These are phyloP conservation scores for Candida glaebosa DNA, from an alignment of 805 yeast genomes.

Conservation along the genomic window DNA sequence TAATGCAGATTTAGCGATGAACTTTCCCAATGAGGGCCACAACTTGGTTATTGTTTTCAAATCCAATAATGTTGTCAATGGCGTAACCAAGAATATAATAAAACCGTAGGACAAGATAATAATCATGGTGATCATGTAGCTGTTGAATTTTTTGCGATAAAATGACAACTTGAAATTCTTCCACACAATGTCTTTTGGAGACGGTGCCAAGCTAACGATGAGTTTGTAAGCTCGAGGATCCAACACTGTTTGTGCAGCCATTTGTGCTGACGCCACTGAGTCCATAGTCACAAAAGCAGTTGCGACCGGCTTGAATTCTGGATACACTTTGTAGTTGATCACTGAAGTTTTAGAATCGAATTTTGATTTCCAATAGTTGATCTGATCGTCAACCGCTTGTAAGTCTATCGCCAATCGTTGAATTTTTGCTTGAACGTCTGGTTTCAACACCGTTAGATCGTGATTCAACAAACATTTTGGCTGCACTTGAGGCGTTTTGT, in stretches of 20 bases:
- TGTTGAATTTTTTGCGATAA: slow-evolving; percentile 32
- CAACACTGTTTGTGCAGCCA: slow-evolving; percentile 92
- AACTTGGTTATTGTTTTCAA: slow-evolving; percentile 51
- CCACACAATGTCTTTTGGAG: slow-evolving; percentile 45
- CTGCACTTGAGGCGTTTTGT: slow-evolving; percentile 30
- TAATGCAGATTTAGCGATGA: slow-evolving; percentile 48
- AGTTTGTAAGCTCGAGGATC: slow-evolving; percentile 85
- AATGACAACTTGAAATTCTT: slow-evolving; percentile 43
- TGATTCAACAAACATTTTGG: slow-evolving; percentile 10
- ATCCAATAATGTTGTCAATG: slow-evolving; percentile 55
- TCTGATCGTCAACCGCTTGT: slow-evolving; percentile 35
- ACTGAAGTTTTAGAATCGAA: slow-evolving; percentile 27
- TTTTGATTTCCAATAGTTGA: slow-evolving; percentile 28
- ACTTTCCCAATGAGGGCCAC: slow-evolving; percentile 59
- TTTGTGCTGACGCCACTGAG: slow-evolving; percentile 91
- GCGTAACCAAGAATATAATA: slow-evolving; percentile 52
- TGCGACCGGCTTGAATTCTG: slow-evolving; percentile 36
- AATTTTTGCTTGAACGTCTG: slow-evolving; percentile 22
- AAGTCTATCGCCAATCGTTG: slow-evolving; percentile 31
- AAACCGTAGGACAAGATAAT: slow-evolving; percentile 49
- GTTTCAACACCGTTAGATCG: background rate
- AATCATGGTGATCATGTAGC: slow-evolving; percentile 39
- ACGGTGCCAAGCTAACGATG: slow-evolving; percentile 85
- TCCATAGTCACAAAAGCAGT: slow-evolving; percentile 63
- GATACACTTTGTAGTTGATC: slow-evolving; percentile 21